These are phyloP conservation scores for Lichtheimia corymbifera DNA, from an alignment of 371 early-diverging fungal species.

Conservation along the genomic window DNA sequence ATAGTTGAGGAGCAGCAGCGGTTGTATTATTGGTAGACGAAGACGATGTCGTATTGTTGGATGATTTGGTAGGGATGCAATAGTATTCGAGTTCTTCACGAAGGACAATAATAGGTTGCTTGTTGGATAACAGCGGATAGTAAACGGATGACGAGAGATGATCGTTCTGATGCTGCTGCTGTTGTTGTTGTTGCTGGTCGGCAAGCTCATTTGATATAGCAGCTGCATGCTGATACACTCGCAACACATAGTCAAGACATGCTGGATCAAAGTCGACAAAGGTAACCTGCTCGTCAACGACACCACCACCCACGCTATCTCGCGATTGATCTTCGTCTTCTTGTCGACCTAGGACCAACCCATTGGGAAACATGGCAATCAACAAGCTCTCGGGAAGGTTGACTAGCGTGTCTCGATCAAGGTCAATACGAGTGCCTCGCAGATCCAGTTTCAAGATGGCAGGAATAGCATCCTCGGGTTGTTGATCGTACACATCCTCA, in stretches of 20 bases:
- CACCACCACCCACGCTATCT: conserved; percentile 38
- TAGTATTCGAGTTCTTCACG: conserved; percentile 68
- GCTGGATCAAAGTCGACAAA: conserved; percentile 67
- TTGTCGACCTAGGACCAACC: conserved; percentile 61
- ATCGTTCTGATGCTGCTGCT: conserved; percentile 20
- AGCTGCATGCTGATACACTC: conserved; percentile 41
- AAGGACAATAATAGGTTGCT: conserved; percentile 71
- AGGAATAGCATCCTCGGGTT: conserved; percentile 51
- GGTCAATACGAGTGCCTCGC: conserved; percentile 69
- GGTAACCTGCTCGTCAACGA: conserved; percentile 53
- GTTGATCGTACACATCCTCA: conserved; percentile 36
- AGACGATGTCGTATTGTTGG: conserved; percentile 9
- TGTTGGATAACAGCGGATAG: conserved; percentile 59
- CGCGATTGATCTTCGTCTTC: conserved; percentile 56
- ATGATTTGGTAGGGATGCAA: conserved; percentile 42
- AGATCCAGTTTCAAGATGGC: conserved; percentile 66
- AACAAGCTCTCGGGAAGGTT: conserved; percentile 77
- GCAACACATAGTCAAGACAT: conserved; percentile 64
- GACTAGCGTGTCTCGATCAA: conserved; percentile 74
- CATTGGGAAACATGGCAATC: conserved; percentile 85
- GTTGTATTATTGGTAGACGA: background rate
- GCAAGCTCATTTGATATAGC: conserved; percentile 12
- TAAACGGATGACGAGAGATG: conserved; percentile 38
- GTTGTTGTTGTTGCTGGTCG: conserved; percentile 21
- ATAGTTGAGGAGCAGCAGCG: background rate